phyloP scores from a whole-genome alignment of 352 stramenopile species.

The Phytophthora vignae region DNA sequence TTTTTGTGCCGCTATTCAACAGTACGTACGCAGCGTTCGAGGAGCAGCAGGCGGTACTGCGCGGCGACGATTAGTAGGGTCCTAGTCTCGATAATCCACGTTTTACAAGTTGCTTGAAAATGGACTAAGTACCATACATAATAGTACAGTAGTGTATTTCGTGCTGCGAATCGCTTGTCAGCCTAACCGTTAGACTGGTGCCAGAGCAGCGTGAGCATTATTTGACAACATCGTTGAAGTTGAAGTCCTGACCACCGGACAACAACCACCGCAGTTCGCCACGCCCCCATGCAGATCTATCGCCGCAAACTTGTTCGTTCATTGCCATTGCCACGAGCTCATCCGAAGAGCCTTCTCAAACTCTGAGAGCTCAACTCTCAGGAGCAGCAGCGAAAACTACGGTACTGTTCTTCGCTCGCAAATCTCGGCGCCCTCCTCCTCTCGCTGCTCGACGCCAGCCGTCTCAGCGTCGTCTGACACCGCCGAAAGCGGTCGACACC shows the following conservation, averaged over 20 bases:
- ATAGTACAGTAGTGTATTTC: too few relatives aligned
- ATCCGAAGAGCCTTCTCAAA: neutral
- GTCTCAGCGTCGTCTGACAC: neutral
- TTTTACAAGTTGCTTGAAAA: too few relatives aligned
- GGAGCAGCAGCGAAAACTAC: neutral
- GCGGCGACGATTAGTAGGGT: neutral
- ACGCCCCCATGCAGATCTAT: too few relatives aligned
- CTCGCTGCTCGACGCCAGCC: slow-evolving; percentile 12
- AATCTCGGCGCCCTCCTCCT: neutral
- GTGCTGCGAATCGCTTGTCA: too few relatives aligned
- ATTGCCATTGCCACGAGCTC: too few relatives aligned
- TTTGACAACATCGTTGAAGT: too few relatives aligned
- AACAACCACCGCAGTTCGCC: too few relatives aligned
- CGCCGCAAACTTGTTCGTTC: too few relatives aligned
- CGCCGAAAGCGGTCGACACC: neutral
- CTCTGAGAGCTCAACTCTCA: neutral
- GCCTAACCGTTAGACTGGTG: too few relatives aligned
- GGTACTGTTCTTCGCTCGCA: neutral
- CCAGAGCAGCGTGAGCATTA: too few relatives aligned
- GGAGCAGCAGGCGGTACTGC: slow-evolving; percentile 25
- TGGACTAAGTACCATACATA: too few relatives aligned
- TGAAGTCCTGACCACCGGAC: too few relatives aligned
- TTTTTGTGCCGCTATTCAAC: slow-evolving; percentile 60
- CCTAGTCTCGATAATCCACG: neutral
- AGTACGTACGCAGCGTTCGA: slow-evolving; percentile 27